Evolutionary conservation across 371 early-diverging fungal genomes (phyloP).

Genomic region (Syncephalis fuscata): DNA sequence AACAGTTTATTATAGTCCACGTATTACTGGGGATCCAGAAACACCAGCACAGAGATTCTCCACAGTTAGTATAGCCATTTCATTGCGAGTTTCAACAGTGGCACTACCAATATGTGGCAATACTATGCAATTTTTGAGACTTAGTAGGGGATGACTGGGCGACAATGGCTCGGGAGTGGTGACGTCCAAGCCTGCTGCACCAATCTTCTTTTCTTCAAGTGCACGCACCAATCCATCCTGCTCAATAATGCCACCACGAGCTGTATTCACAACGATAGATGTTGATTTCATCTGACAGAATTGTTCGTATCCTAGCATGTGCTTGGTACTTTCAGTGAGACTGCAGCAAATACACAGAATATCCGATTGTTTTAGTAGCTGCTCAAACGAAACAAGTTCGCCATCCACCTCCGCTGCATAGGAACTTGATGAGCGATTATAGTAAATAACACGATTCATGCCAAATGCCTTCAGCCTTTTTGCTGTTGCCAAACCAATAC

Average conservation of each 20-base stretch:
- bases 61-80: constrained; percentile 56
- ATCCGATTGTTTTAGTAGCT: constrained; percentile 43
- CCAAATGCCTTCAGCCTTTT: constrained; percentile 54
- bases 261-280: constrained; percentile 61
- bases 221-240: constrained; percentile 58
- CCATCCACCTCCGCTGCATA: constrained; percentile 15
- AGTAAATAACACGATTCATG: constrained; percentile 28
- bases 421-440: constrained; percentile 23
- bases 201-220: constrained; percentile 36
- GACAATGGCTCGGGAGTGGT: constrained; percentile 76
- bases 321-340: constrained; percentile 42
- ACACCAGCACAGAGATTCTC: constrained; percentile 33
- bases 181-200: constrained; percentile 69
- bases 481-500: constrained; percentile 66
- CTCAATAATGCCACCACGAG: constrained; percentile 63
- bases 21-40: background rate
- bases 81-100: constrained; percentile 63
- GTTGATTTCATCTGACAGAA: constrained; percentile 52
- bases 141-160: constrained; percentile 30
- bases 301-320: constrained; percentile 43
- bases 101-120: constrained; percentile 51
- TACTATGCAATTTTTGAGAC: constrained; percentile 43
- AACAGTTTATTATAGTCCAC: too few relatives aligned
- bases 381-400: constrained; percentile 27
- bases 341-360: constrained; percentile 58